Conservation (phyloP, 148 eudicot genomes). For the Persicaria tinctoria region DNA sequence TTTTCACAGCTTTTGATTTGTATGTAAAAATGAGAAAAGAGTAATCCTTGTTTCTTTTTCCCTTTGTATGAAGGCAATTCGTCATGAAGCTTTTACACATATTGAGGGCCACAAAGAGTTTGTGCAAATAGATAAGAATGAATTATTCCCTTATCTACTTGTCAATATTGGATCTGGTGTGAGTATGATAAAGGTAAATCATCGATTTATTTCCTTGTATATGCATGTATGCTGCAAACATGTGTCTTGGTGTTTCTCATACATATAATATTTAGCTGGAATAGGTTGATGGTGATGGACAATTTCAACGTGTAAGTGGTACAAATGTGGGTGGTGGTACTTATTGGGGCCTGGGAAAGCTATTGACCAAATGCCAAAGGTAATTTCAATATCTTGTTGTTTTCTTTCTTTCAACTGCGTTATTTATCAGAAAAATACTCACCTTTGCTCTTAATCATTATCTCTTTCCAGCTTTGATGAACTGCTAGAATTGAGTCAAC, state of each 20-base stretch:
- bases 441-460: background rate
- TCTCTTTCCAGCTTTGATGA: conserved; percentile 70
- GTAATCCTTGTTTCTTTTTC: background rate
- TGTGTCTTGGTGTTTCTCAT: background rate
- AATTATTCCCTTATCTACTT: conserved; percentile 86
- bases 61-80: conserved; percentile 54
- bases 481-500: conserved; percentile 83
- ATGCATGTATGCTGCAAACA: background rate
- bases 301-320: conserved; percentile 90
- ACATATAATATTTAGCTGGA: conserved; percentile 16
- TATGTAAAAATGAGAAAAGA: background rate
- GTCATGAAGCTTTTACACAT: conserved; percentile 97
- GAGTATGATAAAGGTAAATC: conserved; percentile 85
- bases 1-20: background rate
- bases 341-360: conserved; percentile 93
- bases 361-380: conserved; percentile 95
- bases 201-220: background rate
- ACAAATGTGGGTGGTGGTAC: conserved; percentile 99
- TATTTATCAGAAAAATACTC: conserved; percentile 9
- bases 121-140: conserved; percentile 91
- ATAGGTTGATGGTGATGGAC: conserved; percentile 94
- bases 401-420: conserved; percentile 12
- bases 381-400: conserved; percentile 15
- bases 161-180: conserved; percentile 98
- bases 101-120: conserved; percentile 92